Percentiles rank a stretch among this genome's conserved stretches.
These are phyloP conservation scores for Brassica nigra DNA, from an alignment of 345 rosid species.

Conservation along the genomic window DNA sequence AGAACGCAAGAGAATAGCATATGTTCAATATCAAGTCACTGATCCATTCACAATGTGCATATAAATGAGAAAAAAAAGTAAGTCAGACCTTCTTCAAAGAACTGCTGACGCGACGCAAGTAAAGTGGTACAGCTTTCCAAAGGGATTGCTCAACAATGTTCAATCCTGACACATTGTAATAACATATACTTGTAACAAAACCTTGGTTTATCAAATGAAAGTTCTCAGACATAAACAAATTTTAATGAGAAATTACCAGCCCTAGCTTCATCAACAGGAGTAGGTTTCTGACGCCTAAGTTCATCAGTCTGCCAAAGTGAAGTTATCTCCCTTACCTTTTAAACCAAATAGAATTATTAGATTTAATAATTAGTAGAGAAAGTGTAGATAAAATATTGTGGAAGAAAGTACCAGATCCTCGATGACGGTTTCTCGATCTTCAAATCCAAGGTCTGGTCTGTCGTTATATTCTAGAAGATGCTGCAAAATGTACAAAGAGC, in stretches of 20 bases:
- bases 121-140: slow-evolving; percentile 95
- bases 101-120: slow-evolving; percentile 87
- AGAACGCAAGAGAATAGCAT: slow-evolving; percentile 1
- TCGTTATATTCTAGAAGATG: slow-evolving; percentile 90
- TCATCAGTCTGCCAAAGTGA: slow-evolving; percentile 97
- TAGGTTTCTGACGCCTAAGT: slow-evolving; percentile 91
- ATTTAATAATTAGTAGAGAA: slow-evolving; percentile 4
- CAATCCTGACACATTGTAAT: slow-evolving; percentile 54
- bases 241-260: slow-evolving; percentile 56
- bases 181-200: slow-evolving; percentile 15
- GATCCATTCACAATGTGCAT: neutral
- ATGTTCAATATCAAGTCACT: slow-evolving; percentile 9
- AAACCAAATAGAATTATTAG: slow-evolving; percentile 5
- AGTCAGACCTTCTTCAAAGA: slow-evolving; percentile 75
- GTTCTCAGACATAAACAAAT: neutral
- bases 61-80: slow-evolving; percentile 2
- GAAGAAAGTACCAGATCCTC: slow-evolving; percentile 83
- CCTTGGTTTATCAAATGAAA: slow-evolving; percentile 5
- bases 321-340: slow-evolving; percentile 84
- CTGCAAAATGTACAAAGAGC: slow-evolving; percentile 46
- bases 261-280: slow-evolving; percentile 94
- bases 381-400: neutral
- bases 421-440: slow-evolving; percentile 87
- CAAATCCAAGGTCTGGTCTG: slow-evolving; percentile 85
- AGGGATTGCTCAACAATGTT: slow-evolving; percentile 98